These are phyloP conservation scores for Inonotus obliquus DNA, from an alignment of 1,284 basidiomycete genomes.

Conservation along the genomic window DNA sequence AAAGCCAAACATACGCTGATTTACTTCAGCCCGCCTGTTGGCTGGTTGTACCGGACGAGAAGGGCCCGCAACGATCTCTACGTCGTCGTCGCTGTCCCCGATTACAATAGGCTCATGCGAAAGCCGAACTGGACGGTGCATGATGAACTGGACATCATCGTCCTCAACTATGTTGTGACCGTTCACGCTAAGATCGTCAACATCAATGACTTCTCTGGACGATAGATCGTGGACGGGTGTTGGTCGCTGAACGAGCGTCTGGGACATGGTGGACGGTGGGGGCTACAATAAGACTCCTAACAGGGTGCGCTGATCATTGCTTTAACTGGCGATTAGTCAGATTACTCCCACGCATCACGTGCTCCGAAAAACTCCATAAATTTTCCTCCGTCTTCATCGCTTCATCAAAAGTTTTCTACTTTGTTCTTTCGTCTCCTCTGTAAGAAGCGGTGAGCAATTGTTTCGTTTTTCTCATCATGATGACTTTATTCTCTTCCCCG, in stretches of 20 bases:
- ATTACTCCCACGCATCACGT: slow-evolving; percentile 16
- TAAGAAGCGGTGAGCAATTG: slow-evolving; percentile 6
- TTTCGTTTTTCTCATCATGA: slow-evolving; percentile 33
- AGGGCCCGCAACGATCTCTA: slow-evolving; percentile 21
- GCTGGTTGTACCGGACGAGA: background rate
- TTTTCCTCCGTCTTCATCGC: background rate
- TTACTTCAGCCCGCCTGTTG: slow-evolving; percentile 18
- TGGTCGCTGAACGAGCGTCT: slow-evolving; percentile 17
- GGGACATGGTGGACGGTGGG: slow-evolving; percentile 13
- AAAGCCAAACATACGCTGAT: background rate
- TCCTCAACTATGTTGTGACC: slow-evolving; percentile 21
- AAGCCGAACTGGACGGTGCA: background rate
- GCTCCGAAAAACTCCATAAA: slow-evolving; percentile 8
- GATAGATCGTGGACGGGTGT: slow-evolving; percentile 1
- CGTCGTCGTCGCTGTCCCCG: slow-evolving; percentile 33
- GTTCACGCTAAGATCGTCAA: slow-evolving; percentile 3
- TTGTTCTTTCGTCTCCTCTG: background rate
- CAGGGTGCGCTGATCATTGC: background rate
- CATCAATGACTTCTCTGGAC: slow-evolving; percentile 13
- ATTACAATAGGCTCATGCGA: slow-evolving; percentile 32
- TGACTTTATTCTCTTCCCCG: slow-evolving; percentile 83
- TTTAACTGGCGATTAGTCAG: background rate
- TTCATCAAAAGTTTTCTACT: background rate
- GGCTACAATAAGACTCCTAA: background rate
- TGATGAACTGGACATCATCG: slow-evolving; percentile 26